Conservation (phyloP, 495 filamentous ascomycete species). For the Penicillium lagena region DNA sequence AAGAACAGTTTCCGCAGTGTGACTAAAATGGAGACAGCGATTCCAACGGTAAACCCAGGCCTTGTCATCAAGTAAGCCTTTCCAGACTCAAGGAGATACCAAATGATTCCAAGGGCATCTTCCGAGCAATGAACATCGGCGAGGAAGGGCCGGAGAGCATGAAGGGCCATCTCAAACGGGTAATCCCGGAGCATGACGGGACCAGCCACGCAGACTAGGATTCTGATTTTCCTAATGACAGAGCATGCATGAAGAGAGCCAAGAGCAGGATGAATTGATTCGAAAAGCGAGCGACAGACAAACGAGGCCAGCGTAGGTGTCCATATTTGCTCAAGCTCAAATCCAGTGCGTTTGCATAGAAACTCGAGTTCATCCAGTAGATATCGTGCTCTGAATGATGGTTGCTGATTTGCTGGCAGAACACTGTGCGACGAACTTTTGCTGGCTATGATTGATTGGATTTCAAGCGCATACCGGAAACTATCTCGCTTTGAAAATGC, state of each 20-base stretch:
- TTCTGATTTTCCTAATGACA: slow-evolving; percentile 76
- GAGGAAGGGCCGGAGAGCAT: slow-evolving; percentile 72
- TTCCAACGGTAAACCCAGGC: slow-evolving; percentile 73
- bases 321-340: slow-evolving; percentile 65
- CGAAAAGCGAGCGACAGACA: slow-evolving; percentile 69
- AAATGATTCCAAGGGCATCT: slow-evolving; percentile 79
- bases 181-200: slow-evolving; percentile 64
- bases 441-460: slow-evolving; percentile 59
- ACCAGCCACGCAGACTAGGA: slow-evolving; percentile 74
- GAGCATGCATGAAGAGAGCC: slow-evolving; percentile 82
- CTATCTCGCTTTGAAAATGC: slow-evolving; percentile 58
- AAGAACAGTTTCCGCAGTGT: slow-evolving; percentile 67
- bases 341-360: slow-evolving; percentile 62
- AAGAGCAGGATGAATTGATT: slow-evolving; percentile 77
- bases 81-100: slow-evolving; percentile 74
- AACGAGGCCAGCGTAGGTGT: slow-evolving; percentile 66
- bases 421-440: slow-evolving; percentile 52
- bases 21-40: slow-evolving; percentile 66
- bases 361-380: slow-evolving; percentile 67
- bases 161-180: slow-evolving; percentile 86
- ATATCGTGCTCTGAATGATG: slow-evolving; percentile 73
- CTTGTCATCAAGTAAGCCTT: slow-evolving; percentile 52
- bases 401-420: slow-evolving; percentile 73
- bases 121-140: slow-evolving; percentile 82
- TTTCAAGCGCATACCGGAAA: slow-evolving; percentile 51